phyloP scores from a whole-genome alignment of 1,284 basidiomycete genomes.

The Pseudozyma tsukubaensis region DNA sequence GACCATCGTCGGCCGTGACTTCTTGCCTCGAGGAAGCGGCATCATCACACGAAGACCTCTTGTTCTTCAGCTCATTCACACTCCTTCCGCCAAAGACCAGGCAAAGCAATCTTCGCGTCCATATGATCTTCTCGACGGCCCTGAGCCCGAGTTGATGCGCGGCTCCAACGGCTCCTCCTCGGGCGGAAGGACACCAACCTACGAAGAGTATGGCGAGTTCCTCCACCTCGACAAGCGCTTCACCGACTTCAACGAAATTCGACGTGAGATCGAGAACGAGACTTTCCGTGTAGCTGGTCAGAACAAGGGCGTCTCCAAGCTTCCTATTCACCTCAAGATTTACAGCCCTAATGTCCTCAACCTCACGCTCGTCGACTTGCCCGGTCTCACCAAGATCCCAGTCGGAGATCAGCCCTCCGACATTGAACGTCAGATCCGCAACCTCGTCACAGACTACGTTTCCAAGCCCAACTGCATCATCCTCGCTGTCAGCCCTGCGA shows the following conservation, averaged over 20 bases:
- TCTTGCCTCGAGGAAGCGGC: conserved; percentile 90
- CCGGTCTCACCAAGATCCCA: conserved; percentile 85
- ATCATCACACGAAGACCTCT: conserved; percentile 96
- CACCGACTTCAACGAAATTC: conserved; percentile 92
- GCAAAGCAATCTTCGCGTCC: conserved; percentile 32
- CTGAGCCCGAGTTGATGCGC: conserved; percentile 30
- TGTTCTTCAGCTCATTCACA: conserved; percentile 94
- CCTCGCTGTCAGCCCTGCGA: conserved; percentile 93
- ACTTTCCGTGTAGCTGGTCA: conserved; percentile 97
- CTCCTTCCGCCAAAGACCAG: conserved; percentile 67
- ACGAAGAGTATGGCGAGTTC: conserved; percentile 92
- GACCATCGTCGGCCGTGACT: conserved; percentile 83
- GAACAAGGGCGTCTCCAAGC: conserved; percentile 97
- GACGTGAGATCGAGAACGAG: conserved; percentile 97
- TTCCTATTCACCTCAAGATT: conserved; percentile 93
- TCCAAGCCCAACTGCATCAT: conserved; percentile 97
- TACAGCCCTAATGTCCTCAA: conserved; percentile 95
- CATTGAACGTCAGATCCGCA: conserved; percentile 95
- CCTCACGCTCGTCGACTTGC: conserved; percentile 93
- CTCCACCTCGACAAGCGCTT: conserved; percentile 95
- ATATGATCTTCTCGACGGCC: conserved; percentile 31
- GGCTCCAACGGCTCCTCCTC: conserved; percentile 21
- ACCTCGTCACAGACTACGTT: conserved; percentile 92
- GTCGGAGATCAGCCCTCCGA: conserved; percentile 79
- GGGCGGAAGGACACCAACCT: conserved; percentile 32